Percentiles rank a stretch among this genome's conserved stretches.
Evolutionary conservation across 1,284 basidiomycete species (phyloP).

Genomic region (Sporisorium scitamineum): DNA sequence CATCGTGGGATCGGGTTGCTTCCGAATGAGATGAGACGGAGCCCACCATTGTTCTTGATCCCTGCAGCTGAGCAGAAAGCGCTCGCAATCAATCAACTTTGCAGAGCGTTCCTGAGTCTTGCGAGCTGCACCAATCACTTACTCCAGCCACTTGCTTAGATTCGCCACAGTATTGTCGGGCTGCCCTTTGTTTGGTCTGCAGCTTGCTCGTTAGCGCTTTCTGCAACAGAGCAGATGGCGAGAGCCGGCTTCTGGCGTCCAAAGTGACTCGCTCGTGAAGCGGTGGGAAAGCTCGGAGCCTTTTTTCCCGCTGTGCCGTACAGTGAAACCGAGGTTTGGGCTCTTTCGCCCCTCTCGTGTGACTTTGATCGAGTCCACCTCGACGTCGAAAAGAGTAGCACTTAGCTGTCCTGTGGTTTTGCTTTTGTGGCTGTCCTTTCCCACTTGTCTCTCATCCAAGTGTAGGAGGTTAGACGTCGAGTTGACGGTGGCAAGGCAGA

Average conservation of each 20-base stretch:
- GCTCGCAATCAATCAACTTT: background rate
- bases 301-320: conserved; percentile 2
- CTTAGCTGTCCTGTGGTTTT: background rate
- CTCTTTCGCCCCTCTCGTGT: background rate
- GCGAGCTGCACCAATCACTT: background rate
- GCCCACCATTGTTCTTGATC: conserved; percentile 7
- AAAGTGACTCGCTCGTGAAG: background rate
- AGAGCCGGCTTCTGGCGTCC: background rate
- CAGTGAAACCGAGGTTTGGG: background rate
- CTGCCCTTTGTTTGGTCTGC: background rate
- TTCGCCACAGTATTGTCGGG: background rate
- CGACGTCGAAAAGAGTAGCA: background rate
- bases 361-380: background rate
- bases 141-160: background rate
- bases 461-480: background rate
- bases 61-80: background rate
- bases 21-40: conserved; percentile 18
- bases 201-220: background rate
- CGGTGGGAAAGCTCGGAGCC: conserved; percentile 5
- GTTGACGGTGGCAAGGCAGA: background rate
- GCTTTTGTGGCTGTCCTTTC: background rate
- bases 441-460: background rate
- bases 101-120: conserved; percentile 2
- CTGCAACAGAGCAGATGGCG: too few relatives aligned
- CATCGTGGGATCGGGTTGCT: conserved; percentile 19